A percentile compares a stretch with the other conserved stretches of the same genome.
phyloP scores from a whole-genome alignment of 2,329 filamentous ascomycete species.

The Colletotrichum chrysophilum region DNA sequence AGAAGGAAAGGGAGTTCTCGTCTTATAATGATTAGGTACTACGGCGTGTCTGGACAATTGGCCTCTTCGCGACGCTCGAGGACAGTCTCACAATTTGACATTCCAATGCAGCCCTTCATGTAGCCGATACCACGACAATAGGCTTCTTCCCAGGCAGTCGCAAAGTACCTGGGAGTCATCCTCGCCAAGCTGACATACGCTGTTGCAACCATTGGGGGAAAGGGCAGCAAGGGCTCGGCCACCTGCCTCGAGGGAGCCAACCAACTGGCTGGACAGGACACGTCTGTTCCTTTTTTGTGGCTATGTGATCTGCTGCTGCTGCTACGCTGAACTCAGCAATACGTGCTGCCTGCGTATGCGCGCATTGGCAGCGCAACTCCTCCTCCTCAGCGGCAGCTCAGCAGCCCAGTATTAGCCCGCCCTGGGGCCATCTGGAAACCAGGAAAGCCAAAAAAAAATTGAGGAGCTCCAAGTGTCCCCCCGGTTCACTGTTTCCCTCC shows the following conservation, averaged over 20 bases:
- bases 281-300: neutral
- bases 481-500: conserved; percentile 10
- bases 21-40: neutral
- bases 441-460: neutral
- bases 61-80: neutral
- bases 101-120: neutral
- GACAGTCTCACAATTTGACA: neutral
- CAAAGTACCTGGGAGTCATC: neutral
- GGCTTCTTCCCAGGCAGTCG: neutral
- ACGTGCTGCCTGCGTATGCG: neutral
- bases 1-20: conserved; percentile 11
- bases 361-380: neutral
- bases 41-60: neutral
- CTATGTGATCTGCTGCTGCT: neutral
- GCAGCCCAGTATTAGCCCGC: neutral
- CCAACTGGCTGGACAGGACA: neutral
- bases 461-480: conserved; percentile 4
- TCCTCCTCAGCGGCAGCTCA: neutral
- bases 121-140: neutral
- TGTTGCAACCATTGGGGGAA: neutral
- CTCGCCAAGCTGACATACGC: conserved; percentile 9
- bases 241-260: neutral
- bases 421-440: neutral
- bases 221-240: neutral
- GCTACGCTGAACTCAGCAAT: neutral